A percentile compares a stretch with the other conserved stretches of the same genome.
Conservation (phyloP, 257 asterid genomes). For the Solanum okadae region DNA sequence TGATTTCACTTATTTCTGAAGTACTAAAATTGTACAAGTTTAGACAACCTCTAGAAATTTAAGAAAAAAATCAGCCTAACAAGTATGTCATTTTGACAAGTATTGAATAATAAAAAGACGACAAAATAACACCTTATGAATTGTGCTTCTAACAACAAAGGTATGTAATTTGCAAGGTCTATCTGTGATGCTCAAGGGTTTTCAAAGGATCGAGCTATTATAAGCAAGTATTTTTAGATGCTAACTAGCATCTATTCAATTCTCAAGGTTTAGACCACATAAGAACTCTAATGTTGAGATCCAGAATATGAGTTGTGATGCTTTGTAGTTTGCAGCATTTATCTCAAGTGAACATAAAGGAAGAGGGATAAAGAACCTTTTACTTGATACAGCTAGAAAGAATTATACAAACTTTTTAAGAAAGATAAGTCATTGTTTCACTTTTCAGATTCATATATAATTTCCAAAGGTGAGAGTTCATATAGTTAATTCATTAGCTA, state of each 20-base stretch:
- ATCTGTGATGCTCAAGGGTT: not conserved
- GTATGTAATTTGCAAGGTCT: no score
- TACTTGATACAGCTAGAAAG: not conserved
- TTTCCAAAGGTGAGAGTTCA: not conserved
- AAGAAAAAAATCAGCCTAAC: no score
- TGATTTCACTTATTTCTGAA: no score
- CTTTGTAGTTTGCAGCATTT: not conserved
- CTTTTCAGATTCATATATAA: not conserved
- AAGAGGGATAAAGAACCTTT: not conserved
- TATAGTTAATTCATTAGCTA: not conserved
- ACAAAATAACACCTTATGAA: no score
- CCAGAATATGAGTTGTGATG: not conserved
- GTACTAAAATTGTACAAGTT: no score
- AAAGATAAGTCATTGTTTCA: not conserved
- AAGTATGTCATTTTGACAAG: no score
- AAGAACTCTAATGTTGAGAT: not conserved
- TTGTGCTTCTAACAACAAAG: no score
- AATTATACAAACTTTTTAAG: not conserved
- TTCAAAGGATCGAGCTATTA: not conserved
- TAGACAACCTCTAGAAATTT: no score
- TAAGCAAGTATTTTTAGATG: not conserved
- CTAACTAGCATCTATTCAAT: not conserved
- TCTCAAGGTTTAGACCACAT: not conserved
- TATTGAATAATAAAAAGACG: no score
- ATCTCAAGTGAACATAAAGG: not conserved